A percentile compares a stretch with the other conserved stretches of the same genome.
These are phyloP conservation scores for Golubevia sp. DNA, from an alignment of 1,284 basidiomycete genomes.

Conservation along the genomic window DNA sequence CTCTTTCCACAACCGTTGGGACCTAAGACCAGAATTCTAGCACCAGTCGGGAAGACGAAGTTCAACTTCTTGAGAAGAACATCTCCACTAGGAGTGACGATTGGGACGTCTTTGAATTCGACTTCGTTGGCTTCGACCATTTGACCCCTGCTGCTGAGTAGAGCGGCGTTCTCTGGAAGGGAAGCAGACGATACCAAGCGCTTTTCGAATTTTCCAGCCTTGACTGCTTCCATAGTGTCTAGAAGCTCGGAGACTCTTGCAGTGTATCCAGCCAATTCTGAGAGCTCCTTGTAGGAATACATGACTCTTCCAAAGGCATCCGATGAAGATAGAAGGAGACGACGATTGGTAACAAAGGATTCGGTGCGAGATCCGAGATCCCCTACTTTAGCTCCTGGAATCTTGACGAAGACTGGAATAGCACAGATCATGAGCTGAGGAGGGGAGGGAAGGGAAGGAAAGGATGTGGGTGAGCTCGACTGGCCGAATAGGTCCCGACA, in stretches of 20 bases:
- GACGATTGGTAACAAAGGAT: constrained; percentile 85
- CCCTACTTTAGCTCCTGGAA: constrained; percentile 69
- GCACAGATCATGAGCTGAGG: constrained; percentile 79
- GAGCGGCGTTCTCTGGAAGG: too few relatives aligned
- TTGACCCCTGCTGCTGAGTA: background rate
- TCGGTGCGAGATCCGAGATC: constrained; percentile 59
- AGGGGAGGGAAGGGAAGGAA: background rate
- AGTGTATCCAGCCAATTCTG: constrained; percentile 94
- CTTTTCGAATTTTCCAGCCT: constrained; percentile 84
- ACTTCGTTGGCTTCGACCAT: constrained; percentile 72
- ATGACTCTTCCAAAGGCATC: constrained; percentile 73
- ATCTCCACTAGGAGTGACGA: constrained; percentile 94
- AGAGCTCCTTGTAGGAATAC: constrained; percentile 91
- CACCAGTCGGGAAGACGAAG: constrained; percentile 87
- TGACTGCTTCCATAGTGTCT: constrained; percentile 88
- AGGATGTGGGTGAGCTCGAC: constrained; percentile 14
- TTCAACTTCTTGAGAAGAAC: constrained; percentile 77
- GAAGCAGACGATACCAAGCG: constrained; percentile 55
- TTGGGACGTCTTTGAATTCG: constrained; percentile 87
- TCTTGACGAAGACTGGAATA: constrained; percentile 87
- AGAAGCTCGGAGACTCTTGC: constrained; percentile 85
- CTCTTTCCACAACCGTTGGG: constrained; percentile 72
- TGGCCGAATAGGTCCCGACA: too few relatives aligned
- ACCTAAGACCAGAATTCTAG: constrained; percentile 65
- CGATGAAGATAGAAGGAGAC: constrained; percentile 74